Conservation (phyloP, 495 filamentous ascomycete genomes). For the Daldinia bambusicola region DNA sequence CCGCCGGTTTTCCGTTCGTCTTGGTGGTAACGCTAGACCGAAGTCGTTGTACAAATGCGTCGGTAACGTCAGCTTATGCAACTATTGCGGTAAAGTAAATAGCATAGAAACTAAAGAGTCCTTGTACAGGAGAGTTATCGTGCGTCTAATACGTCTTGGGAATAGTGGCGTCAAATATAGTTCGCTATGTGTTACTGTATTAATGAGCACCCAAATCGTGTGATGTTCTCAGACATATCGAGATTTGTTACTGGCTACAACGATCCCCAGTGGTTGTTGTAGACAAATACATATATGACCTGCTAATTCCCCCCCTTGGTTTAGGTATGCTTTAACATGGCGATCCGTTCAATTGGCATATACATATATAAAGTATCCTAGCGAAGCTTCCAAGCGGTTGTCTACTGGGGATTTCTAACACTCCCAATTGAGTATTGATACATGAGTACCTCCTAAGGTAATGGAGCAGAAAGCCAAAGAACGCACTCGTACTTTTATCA, state of each 20-base stretch:
- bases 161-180: background rate
- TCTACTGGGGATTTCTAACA: background rate
- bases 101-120: background rate
- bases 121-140: background rate
- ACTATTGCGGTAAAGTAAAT: background rate
- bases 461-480: background rate
- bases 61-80: constrained; percentile 1
- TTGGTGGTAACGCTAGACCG: background rate
- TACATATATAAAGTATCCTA: constrained; percentile 7
- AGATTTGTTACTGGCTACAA: background rate
- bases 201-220: background rate
- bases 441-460: background rate
- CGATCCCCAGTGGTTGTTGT: background rate
- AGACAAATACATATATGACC: background rate
- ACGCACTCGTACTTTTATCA: constrained; percentile 24
- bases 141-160: background rate
- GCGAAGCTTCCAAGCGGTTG: background rate
- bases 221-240: background rate
- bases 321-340: constrained; percentile 2
- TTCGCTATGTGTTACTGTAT: background rate
- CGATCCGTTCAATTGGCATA: constrained; percentile 12
- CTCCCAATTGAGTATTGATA: constrained; percentile 13
- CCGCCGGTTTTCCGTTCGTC: background rate
- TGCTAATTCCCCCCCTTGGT: background rate
- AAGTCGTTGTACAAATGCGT: background rate